Base-by-base conservation (phyloP, 345 rosid species). In the Sisymbrium altissimum region DNA sequence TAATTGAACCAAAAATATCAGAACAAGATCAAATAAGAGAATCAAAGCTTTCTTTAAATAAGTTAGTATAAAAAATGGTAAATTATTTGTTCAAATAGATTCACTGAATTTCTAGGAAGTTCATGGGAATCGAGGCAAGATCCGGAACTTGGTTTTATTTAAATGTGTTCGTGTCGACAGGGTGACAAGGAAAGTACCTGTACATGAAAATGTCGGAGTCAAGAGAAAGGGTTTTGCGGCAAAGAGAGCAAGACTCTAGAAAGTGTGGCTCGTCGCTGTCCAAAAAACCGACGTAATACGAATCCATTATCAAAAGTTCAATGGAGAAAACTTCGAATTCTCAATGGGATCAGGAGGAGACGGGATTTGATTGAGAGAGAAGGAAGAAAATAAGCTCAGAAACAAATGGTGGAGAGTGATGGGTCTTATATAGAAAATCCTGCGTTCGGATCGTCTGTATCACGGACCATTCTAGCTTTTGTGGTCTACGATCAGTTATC, bases 171-270 rank as follows among this genome's bases (percentile, higher is more conserved):
- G 27, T 11, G 0, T 30, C 11, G 10, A 66, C 9, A 49, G 35
- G 3, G 35, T 8, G 41, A 55, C 4, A 18, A 66, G 12, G 3
- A 57, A 48, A 36, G 49, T 75, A 88, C 98, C 96, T 87, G 87
- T 93, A 93, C 98, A 91, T 93, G 89, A 84, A 93, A 70, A 93
- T 91, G 60, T 93, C 92, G 11, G 89, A 73, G 77, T 93, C 81
- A 30, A 39, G 69, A 4, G 85, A 86, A 4, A 93, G 88, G 0
- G 86, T 82, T 80, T 85, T 89, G 50, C 78, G 68, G 71, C 98
- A 93, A 45, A 87, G 89, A 79, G 81, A 83, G 66, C 97, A 93
- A 0, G 87, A 82, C 38, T 87, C 86, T 1, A 91, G 93, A 68
- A 87, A 93, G 77, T 91, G 87, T 17, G 88, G 72, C 82, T 86